These are phyloP conservation scores for Sporisorium reilianum DNA, from an alignment of 1,284 basidiomycete genomes.

Conservation along the genomic window DNA sequence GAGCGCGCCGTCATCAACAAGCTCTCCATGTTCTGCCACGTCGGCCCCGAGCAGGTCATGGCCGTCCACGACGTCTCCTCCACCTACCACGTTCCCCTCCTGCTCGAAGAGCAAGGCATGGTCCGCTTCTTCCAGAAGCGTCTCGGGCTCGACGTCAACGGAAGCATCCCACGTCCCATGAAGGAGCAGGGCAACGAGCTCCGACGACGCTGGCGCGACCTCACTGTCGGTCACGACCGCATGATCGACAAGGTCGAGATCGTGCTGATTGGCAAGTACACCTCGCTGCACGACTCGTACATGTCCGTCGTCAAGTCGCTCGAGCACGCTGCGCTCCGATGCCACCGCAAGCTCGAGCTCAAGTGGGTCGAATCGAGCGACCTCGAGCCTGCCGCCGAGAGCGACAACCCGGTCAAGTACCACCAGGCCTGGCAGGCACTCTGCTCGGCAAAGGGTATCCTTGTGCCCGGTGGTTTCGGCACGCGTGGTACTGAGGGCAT, in stretches of 20 bases:
- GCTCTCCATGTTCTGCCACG: slow-evolving; percentile 99
- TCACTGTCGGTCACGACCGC: slow-evolving; percentile 89
- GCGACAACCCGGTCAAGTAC: slow-evolving; percentile 84
- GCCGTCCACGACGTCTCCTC: slow-evolving; percentile 97
- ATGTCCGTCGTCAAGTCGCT: slow-evolving; percentile 98
- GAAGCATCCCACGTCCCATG: slow-evolving; percentile 75
- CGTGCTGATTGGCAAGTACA: slow-evolving; percentile 97
- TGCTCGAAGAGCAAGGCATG: slow-evolving; percentile 92
- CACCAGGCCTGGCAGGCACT: slow-evolving; percentile 95
- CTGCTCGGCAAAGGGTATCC: slow-evolving; percentile 78
- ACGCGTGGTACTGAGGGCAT: slow-evolving; percentile 94
- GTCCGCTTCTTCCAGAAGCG: slow-evolving; percentile 85
- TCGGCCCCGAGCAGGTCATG: slow-evolving; percentile 90
- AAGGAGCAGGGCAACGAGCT: slow-evolving; percentile 77
- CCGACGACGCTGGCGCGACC: slow-evolving; percentile 81
- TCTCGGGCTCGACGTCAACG: slow-evolving; percentile 78
- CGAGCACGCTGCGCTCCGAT: slow-evolving; percentile 94
- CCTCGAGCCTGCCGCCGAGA: slow-evolving; percentile 84
- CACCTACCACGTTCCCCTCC: slow-evolving; percentile 95
- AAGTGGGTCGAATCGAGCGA: slow-evolving; percentile 95
- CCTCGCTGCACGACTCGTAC: slow-evolving; percentile 95
- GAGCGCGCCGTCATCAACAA: slow-evolving; percentile 89
- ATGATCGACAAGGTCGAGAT: slow-evolving; percentile 91
- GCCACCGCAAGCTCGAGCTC: slow-evolving; percentile 76
- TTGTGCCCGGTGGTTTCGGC: slow-evolving; percentile 89